phyloP scores from a whole-genome alignment of 208 protist genomes.

The Trypanosoma grayi region DNA sequence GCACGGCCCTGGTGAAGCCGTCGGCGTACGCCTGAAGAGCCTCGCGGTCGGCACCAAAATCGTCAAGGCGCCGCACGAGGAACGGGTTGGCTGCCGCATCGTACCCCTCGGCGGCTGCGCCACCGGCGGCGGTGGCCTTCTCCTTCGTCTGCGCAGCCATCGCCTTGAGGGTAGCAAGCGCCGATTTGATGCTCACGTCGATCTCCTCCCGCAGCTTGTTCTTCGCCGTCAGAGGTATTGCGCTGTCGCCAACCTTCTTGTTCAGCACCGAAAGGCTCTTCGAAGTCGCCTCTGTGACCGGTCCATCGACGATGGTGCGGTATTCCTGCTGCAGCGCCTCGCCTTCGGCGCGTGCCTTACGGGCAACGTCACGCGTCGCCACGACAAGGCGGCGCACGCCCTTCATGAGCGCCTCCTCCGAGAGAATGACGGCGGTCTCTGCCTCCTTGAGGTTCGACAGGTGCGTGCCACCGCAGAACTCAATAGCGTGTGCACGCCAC shows the following conservation, averaged over 20 bases:
- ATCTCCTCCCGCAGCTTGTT: conserved; percentile 77
- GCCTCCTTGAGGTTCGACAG: conserved; percentile 84
- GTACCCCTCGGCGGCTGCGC: conserved; percentile 37
- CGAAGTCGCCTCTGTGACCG: conserved; percentile 50
- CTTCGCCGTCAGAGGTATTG: conserved; percentile 73
- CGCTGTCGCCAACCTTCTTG: conserved; percentile 87
- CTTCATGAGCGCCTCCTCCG: conserved; percentile 94
- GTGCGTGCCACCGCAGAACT: conserved; percentile 98
- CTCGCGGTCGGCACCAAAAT: conserved; percentile 85
- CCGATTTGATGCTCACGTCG: conserved; percentile 73
- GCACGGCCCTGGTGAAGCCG: conserved; percentile 53
- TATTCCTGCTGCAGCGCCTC: conserved; percentile 56
- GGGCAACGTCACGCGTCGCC: conserved; percentile 64
- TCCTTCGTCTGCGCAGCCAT: conserved; percentile 62
- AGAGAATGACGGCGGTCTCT: conserved; percentile 90
- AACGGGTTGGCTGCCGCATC: conserved; percentile 47
- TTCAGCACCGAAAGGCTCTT: conserved; percentile 91
- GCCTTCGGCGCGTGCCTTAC: conserved; percentile 44
- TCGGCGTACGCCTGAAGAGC: conserved; percentile 79
- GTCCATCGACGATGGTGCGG: conserved; percentile 30
- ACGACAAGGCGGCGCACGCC: conserved; percentile 88
- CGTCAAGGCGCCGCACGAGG: conserved; percentile 40
- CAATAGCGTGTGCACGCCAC: conserved; percentile 91
- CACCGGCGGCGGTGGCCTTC: conserved; percentile 59
- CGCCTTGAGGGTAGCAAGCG: conserved; percentile 68